Conservation (phyloP, 352 stramenopile species). For the Sclerospora graminicola region DNA sequence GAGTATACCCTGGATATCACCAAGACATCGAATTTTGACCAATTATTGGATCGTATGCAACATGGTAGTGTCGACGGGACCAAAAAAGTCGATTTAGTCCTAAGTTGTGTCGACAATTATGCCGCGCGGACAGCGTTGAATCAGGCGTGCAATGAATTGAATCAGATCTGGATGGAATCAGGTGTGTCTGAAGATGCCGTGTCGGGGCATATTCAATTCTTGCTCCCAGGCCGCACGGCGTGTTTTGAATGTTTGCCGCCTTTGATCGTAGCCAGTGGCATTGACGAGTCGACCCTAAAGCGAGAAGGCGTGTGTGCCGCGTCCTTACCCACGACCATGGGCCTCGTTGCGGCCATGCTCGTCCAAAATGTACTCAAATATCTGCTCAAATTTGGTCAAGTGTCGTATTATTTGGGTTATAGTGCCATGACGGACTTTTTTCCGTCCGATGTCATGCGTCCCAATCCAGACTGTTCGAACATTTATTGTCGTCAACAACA, state of each 20-base stretch:
- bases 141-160: conserved; percentile 80
- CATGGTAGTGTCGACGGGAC: conserved; percentile 48
- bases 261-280: conserved; percentile 77
- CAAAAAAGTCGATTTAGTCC: conserved; percentile 66
- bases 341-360: conserved; percentile 74
- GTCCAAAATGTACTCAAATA: conserved; percentile 87
- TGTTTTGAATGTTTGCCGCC: conserved; percentile 86
- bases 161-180: conserved; percentile 86
- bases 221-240: conserved; percentile 74
- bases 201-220: conserved; percentile 84
- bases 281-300: conserved; percentile 82
- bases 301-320: conserved; percentile 83
- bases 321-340: conserved; percentile 86
- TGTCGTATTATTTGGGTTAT: conserved; percentile 85
- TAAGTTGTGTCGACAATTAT: conserved; percentile 89
- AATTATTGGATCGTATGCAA: conserved; percentile 68
- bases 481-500: conserved; percentile 69
- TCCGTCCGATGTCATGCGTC: conserved; percentile 64
- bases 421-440: conserved; percentile 86
- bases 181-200: conserved; percentile 86
- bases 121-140: conserved; percentile 80
- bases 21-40: conserved; percentile 74
- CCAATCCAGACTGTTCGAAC: conserved; percentile 81
- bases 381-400: conserved; percentile 72
- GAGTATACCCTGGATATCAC: conserved; percentile 85